Conservation (phyloP, 2,329 filamentous ascomycete genomes). For the Fusarium sp. region DNA sequence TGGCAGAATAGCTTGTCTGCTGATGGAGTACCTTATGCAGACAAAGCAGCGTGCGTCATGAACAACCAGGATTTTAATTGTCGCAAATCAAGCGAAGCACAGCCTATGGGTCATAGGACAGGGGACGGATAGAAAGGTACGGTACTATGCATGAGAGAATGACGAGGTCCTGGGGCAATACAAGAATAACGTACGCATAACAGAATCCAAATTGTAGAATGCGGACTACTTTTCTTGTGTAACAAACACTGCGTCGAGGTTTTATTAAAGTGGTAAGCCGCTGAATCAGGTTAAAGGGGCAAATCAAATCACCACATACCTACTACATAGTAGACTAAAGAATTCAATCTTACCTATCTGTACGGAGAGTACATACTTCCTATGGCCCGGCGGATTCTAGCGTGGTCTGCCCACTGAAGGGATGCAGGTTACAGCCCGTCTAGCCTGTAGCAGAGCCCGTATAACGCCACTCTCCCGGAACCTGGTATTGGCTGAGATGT, state of each 20-base stretch:
- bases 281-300: slow-evolving; percentile 21
- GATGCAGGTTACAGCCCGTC: not conserved
- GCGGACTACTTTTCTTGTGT: slow-evolving; percentile 2
- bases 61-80: slow-evolving; percentile 33
- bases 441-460: not conserved
- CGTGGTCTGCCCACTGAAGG: slow-evolving; percentile 9
- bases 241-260: not conserved
- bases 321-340: not conserved
- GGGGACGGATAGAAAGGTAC: slow-evolving; percentile 13
- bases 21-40: slow-evolving; percentile 2
- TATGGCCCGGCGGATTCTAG: slow-evolving; percentile 11
- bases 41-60: slow-evolving; percentile 32
- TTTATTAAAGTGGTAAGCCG: slow-evolving; percentile 5
- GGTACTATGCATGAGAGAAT: not conserved
- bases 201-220: not conserved
- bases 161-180: not conserved
- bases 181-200: not conserved
- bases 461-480: slow-evolving; percentile 13
- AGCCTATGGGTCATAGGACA: slow-evolving; percentile 17
- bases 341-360: not conserved
- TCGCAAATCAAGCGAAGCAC: slow-evolving; percentile 18
- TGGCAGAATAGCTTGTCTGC: slow-evolving; percentile 10
- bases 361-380: not conserved
- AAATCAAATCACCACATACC: slow-evolving; percentile 13
- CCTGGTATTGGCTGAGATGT: slow-evolving; percentile 13